Evolutionary conservation across 129 eudicot genomes (phyloP).

Genomic region (Lonicera japonica): DNA sequence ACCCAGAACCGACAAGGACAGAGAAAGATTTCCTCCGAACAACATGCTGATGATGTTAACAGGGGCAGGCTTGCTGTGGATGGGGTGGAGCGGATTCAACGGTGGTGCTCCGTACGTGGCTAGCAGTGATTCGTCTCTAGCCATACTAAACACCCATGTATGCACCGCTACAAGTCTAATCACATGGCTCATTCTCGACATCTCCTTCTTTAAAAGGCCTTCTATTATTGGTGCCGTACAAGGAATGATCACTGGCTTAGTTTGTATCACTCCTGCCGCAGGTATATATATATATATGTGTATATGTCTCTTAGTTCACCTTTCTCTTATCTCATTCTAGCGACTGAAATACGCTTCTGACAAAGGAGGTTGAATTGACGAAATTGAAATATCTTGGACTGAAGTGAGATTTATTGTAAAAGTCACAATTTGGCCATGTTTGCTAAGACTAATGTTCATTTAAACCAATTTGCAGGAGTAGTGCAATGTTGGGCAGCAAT

Average conservation of each 20-base stretch:
- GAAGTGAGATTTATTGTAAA: too few species aligned
- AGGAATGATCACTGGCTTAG: constrained; percentile 60
- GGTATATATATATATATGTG: constrained; percentile 2
- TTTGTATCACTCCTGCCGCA: constrained; percentile 68
- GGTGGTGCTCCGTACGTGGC: constrained; percentile 61
- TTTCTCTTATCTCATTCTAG: too few species aligned
- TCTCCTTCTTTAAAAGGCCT: constrained; percentile 31
- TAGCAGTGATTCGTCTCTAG: constrained; percentile 38
- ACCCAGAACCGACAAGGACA: constrained; percentile 35
- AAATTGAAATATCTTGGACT: too few species aligned
- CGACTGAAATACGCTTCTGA: too few species aligned
- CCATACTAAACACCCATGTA: constrained; percentile 50
- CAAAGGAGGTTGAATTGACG: too few species aligned
- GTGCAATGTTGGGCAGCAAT: constrained; percentile 58
- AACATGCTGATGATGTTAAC: constrained; percentile 50
- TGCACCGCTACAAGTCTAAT: constrained; percentile 56
- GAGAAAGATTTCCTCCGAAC: constrained; percentile 42
- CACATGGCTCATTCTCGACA: constrained; percentile 47
- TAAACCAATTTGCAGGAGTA: constrained; percentile 22
- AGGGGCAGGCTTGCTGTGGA: constrained; percentile 63
- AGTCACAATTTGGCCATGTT: too few species aligned
- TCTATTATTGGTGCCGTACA: constrained; percentile 43
- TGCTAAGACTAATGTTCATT: too few species aligned
- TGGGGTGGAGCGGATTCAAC: constrained; percentile 73
- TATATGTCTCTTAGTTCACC: too few species aligned